A percentile compares a stretch with the other conserved stretches of the same genome.
phyloP scores from a whole-genome alignment of 2,329 filamentous ascomycete genomes.

The Neobulgaria alba region DNA sequence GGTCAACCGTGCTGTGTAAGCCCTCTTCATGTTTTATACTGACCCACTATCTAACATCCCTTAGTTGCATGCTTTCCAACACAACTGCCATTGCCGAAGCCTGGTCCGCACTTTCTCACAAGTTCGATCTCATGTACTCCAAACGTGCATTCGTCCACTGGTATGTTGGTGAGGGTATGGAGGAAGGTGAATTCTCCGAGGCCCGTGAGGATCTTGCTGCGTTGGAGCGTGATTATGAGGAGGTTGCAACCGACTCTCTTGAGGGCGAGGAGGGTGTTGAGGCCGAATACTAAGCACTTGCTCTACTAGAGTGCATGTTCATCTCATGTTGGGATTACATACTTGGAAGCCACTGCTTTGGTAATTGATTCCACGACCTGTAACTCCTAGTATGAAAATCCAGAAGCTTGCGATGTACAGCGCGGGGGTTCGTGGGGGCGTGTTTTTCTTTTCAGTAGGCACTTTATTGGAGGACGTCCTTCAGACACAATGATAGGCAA shows the following conservation, averaged over 20 bases:
- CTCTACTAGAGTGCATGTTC: constrained; percentile 17
- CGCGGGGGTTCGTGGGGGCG: constrained; percentile 15
- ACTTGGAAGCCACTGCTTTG: constrained; percentile 24
- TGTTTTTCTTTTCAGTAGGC: constrained; percentile 20
- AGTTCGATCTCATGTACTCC: constrained; percentile 99
- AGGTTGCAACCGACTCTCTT: constrained; percentile 90
- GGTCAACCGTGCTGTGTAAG: constrained; percentile 57
- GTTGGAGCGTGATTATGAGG: constrained; percentile 96
- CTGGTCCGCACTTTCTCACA: constrained; percentile 91
- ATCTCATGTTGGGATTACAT: constrained; percentile 25
- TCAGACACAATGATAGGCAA: constrained; percentile 25
- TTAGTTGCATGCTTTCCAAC: constrained; percentile 94
- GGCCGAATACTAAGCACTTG: constrained; percentile 42
- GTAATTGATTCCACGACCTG: constrained; percentile 22
- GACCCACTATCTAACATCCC: constrained; percentile 14
- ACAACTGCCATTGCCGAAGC: constrained; percentile 98
- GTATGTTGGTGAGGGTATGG: constrained; percentile 99
- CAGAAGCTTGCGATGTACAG: constrained; percentile 23
- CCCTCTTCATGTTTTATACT: constrained; percentile 29
- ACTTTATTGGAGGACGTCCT: constrained; percentile 20
- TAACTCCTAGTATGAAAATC: constrained; percentile 21
- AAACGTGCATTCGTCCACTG: constrained; percentile 99
- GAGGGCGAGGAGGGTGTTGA: constrained; percentile 78
- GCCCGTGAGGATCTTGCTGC: constrained; percentile 97
- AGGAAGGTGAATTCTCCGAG: constrained; percentile 99